phyloP scores from a whole-genome alignment of 306 rosid species.

The Biancaea sappan region DNA sequence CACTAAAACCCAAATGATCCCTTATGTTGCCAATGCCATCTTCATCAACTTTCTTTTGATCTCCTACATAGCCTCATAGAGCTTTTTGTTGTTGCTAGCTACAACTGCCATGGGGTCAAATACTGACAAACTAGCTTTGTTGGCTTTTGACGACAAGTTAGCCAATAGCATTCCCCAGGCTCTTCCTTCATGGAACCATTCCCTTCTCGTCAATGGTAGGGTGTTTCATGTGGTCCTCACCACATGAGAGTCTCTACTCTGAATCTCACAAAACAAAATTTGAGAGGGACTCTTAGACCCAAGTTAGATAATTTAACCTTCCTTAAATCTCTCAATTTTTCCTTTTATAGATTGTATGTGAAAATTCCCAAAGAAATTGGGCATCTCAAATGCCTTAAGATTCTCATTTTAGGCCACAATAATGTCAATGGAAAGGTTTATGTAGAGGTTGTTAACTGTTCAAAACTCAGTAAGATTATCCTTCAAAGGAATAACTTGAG shows the following conservation, averaged over 20 bases:
- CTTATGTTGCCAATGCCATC: no score
- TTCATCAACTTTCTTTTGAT: not conserved
- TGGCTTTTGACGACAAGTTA: slow-evolving; percentile 30
- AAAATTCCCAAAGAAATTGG: slow-evolving; percentile 5
- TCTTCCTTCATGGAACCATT: slow-evolving; percentile 42
- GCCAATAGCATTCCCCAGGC: slow-evolving; percentile 22
- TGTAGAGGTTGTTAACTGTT: slow-evolving; percentile 6
- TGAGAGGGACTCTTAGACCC: slow-evolving; percentile 32
- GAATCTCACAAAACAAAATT: slow-evolving; percentile 11
- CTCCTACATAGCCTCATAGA: not conserved
- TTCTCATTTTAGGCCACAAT: not conserved
- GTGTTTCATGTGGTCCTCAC: slow-evolving; percentile 26
- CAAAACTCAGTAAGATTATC: not conserved
- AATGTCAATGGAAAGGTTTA: slow-evolving; percentile 21
- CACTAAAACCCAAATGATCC: no score
- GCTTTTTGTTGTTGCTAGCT: not conserved
- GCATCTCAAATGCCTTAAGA: not conserved
- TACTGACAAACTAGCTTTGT: slow-evolving; percentile 28
- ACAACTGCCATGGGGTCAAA: not conserved
- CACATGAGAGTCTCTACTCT: slow-evolving; percentile 30
- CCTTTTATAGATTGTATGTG: not conserved
- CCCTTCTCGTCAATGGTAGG: slow-evolving; percentile 36
- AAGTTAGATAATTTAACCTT: slow-evolving; percentile 35
- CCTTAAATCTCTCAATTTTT: not conserved
- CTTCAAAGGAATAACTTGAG: not conserved